Evolutionary conservation across 1,284 basidiomycete species (phyloP), one percentile per base, ranked within the genome.

Genomic region (Trichosporon faecale): DNA sequence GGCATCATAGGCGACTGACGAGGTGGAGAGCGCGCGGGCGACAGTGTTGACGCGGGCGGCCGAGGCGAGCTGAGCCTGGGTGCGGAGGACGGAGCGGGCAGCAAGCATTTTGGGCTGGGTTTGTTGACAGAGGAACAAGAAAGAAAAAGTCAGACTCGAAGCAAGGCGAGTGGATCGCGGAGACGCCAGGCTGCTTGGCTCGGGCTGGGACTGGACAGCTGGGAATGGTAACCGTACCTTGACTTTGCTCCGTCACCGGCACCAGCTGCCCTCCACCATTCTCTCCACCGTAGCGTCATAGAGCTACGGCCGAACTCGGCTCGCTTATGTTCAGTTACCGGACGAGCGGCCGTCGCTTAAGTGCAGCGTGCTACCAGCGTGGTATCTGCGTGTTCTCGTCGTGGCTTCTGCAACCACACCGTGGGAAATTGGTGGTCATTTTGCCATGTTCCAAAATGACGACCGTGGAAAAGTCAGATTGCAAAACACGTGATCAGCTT

Each of bases 21-120:
- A 35, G 31, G 65, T 37, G n/a, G 64, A 65, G 35, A 70, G 37
- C 52, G 67, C 66, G 2, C 69, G 66, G 49, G 69, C 35, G 29
- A 67, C 29, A 0, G 69, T 70, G 61, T 46, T 72, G 64, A 55
- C 74, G 61, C 57, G 64, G 3, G 63, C 66, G 18, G 71, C 64
- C 52, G 71, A 66, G 16, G 67, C 23, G 33, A 68, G 29, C 57
- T 61, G 57, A n/a, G 57, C 57, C 57, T 61, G 57, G 29, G 57
- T 61, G 57, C 57, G 57, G 57, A 61, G 57, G 57, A 61, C 57
- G 57, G 57, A 33, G 57, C 57, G 57, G 57, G 57, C 57, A 31
- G 57, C 57, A 31, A 61, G 57, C 57, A 61, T 61, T 29, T 29
- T 61, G 57, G 27, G 16, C 14, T 18, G 21, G 57, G 12, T 16